phyloP scores from a whole-genome alignment of 371 early-diverging fungal species.

The Conidiobolus incongruus region DNA sequence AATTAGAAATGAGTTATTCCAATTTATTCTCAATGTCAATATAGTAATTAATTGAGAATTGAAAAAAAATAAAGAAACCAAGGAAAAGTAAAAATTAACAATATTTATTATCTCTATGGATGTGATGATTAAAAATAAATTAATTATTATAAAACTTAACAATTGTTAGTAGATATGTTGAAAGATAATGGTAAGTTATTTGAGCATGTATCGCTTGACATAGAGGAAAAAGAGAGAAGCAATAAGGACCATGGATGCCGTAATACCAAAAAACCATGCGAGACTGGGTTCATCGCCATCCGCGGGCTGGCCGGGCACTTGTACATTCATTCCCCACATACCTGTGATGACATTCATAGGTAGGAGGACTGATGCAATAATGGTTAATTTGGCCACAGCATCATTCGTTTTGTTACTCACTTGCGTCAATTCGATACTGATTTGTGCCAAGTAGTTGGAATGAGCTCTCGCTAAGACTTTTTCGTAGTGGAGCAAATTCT shows the following conservation, averaged over 20 bases:
- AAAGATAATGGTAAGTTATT: too few relatives aligned
- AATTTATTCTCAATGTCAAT: too few relatives aligned
- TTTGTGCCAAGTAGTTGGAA: conserved; percentile 88
- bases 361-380: conserved; percentile 75
- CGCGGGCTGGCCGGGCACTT: conserved; percentile 43
- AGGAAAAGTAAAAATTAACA: too few relatives aligned
- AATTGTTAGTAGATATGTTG: too few relatives aligned
- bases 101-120: too few relatives aligned
- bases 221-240: background rate
- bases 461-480: conserved; percentile 77
- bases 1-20: too few relatives aligned
- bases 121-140: too few relatives aligned
- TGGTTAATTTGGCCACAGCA: conserved; percentile 73
- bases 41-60: too few relatives aligned
- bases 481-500: conserved; percentile 73
- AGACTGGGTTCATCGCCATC: conserved; percentile 9
- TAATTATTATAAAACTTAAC: too few relatives aligned
- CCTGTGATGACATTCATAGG: conserved; percentile 91
- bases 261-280: conserved; percentile 28
- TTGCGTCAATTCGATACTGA: conserved; percentile 88
- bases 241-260: background rate
- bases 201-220: background rate
- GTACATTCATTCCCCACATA: conserved; percentile 79
- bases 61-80: too few relatives aligned
- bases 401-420: conserved; percentile 79